Conservation (phyloP, 108 stramenopile species). For the Parietichytrium sp. region DNA sequence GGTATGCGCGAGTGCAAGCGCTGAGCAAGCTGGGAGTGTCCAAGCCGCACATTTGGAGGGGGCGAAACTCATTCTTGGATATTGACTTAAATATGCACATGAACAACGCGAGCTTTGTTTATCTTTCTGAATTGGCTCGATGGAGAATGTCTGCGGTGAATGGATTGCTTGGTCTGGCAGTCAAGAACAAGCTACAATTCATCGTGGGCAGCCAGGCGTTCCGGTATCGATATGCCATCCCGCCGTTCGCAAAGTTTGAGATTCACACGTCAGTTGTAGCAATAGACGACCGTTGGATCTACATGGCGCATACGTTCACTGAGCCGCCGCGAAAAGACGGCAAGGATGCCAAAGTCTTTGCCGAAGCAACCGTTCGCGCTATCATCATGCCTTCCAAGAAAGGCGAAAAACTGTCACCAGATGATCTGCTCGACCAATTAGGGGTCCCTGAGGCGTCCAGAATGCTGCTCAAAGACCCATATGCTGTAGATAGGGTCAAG, state of each 20-base stretch:
- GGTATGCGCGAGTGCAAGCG: background rate
- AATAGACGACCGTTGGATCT: constrained; percentile 14
- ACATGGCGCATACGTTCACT: constrained; percentile 36
- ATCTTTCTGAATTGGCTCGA: background rate
- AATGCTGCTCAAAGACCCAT: background rate
- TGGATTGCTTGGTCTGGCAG: background rate
- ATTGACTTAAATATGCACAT: background rate
- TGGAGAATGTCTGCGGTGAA: background rate
- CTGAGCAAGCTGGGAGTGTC: background rate
- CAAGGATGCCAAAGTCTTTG: background rate
- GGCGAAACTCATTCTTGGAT: background rate
- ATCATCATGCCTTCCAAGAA: constrained; percentile 31
- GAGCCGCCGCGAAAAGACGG: background rate
- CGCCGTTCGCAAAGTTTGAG: constrained; percentile 21
- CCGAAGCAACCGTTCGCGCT: background rate
- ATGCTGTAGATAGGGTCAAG: background rate
- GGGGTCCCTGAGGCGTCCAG: background rate
- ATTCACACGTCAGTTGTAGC: background rate
- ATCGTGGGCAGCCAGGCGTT: constrained; percentile 1
- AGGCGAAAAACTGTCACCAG: background rate
- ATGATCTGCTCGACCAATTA: background rate
- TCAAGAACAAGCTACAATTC: background rate
- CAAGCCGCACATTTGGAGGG: background rate
- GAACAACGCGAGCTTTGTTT: background rate
- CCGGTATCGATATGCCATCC: constrained; percentile 1